Conservation (phyloP, 768 basidiomycete species). For the Hygrocybe coccinea region DNA sequence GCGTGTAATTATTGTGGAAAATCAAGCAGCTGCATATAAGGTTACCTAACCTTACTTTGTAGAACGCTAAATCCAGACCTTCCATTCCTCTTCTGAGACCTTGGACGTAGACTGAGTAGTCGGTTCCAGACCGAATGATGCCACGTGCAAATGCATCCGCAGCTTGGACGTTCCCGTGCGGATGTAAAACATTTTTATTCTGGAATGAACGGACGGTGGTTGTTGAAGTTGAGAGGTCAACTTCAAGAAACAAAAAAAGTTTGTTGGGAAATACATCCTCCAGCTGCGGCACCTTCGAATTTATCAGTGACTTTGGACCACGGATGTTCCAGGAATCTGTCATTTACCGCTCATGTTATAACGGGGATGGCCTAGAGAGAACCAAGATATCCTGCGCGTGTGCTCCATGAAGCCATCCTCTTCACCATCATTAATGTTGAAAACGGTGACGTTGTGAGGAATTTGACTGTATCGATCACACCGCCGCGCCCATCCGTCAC, state of each 20-base stretch:
- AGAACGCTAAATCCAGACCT: conserved; percentile 78
- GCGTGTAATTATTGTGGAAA: too few species aligned
- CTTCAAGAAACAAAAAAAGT: conserved; percentile 70
- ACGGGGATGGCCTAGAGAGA: neutral
- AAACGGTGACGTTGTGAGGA: conserved; percentile 53
- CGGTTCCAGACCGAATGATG: conserved; percentile 64
- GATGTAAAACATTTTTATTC: conserved; percentile 46
- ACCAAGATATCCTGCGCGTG: conserved; percentile 43
- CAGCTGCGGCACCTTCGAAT: conserved; percentile 78
- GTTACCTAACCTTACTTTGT: too few species aligned
- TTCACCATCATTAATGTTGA: conserved; percentile 85
- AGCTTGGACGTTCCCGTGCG: conserved; percentile 67
- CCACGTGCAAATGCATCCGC: conserved; percentile 66
- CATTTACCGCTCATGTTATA: neutral
- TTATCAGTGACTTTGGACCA: conserved; percentile 62
- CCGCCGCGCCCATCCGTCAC: conserved; percentile 79
- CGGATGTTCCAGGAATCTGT: conserved; percentile 66
- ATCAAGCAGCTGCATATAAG: too few species aligned
- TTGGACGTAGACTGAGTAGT: conserved; percentile 63
- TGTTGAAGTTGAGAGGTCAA: conserved; percentile 42
- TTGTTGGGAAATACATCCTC: conserved; percentile 54
- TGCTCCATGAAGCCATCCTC: conserved; percentile 72
- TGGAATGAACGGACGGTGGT: conserved; percentile 52
- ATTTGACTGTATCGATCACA: conserved; percentile 59
- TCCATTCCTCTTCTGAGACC: conserved; percentile 53